phyloP scores from a whole-genome alignment of 768 basidiomycete genomes.

The Hericium erinaceus region DNA sequence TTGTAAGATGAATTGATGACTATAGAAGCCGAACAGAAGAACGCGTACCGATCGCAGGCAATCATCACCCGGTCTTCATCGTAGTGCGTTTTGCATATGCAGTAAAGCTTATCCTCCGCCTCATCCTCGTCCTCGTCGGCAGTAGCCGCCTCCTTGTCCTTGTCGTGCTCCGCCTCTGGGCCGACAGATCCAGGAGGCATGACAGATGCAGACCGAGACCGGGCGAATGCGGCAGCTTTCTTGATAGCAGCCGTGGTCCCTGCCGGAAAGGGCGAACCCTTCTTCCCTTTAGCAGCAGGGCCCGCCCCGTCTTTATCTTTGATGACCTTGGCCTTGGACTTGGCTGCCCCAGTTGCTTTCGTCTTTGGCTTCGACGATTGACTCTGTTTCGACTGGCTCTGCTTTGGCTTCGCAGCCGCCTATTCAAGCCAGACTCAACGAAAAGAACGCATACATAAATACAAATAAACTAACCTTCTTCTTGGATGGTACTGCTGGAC shows the following conservation, averaged over 20 bases:
- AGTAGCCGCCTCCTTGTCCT: conserved; percentile 30
- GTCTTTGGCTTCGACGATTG: conserved; percentile 23
- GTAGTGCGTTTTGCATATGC: conserved; percentile 80
- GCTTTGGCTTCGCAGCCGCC: conserved; percentile 2
- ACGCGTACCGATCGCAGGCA: conserved; percentile 76
- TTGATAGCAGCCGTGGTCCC: conserved; percentile 16
- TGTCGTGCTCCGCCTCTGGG: conserved; percentile 33
- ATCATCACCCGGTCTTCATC: conserved; percentile 89
- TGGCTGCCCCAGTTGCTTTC: conserved; percentile 19
- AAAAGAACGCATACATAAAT: background rate
- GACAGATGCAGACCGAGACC: conserved; percentile 65
- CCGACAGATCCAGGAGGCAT: conserved; percentile 42
- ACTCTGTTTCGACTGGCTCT: conserved; percentile 13
- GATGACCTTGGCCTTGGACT: conserved; percentile 18
- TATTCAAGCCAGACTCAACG: background rate
- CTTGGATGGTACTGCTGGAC: conserved; percentile 7
- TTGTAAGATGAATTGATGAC: background rate
- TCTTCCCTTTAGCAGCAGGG: conserved; percentile 19
- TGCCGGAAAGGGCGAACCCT: conserved; percentile 15
- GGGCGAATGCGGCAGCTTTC: conserved; percentile 27
- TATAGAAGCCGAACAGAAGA: background rate
- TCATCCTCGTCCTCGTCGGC: conserved; percentile 32
- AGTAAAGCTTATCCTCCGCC: conserved; percentile 71
- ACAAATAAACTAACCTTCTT: conserved; percentile 16
- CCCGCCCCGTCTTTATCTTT: conserved; percentile 15